Percentiles rank a stretch among this genome's conserved stretches.
Evolutionary conservation across 371 early-diverging fungal genomes (phyloP).

Genomic region (Apophysomyces trapeziformis): DNA sequence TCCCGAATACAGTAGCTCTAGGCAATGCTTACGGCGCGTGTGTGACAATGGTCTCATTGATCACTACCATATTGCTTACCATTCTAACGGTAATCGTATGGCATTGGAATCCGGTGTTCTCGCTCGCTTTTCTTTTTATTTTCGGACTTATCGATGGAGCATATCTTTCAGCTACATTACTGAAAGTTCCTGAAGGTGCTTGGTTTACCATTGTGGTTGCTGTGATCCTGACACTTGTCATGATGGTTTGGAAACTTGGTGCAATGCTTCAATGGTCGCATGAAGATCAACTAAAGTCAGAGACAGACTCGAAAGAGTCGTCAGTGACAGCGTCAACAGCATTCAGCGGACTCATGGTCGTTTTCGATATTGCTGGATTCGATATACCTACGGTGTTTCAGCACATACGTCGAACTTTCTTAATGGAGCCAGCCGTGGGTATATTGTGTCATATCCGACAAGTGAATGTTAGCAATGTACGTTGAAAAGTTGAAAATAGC

Average conservation of each 20-base stretch:
- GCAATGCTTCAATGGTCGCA: slow-evolving; percentile 23
- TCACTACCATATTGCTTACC: slow-evolving; percentile 37
- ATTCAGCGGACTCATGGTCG: slow-evolving; percentile 26
- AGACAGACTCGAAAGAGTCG: not conserved
- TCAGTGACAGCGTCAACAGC: not conserved
- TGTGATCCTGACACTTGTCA: slow-evolving; percentile 20
- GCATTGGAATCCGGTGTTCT: slow-evolving; percentile 27
- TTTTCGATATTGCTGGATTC: slow-evolving; percentile 33
- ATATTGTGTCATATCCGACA: slow-evolving; percentile 39
- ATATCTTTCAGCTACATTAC: slow-evolving; percentile 34
- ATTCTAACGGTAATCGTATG: slow-evolving; percentile 34
- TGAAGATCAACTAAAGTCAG: slow-evolving; percentile 16
- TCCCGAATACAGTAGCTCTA: slow-evolving; percentile 38
- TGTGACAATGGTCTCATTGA: slow-evolving; percentile 27
- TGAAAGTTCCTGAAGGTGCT: slow-evolving; percentile 37
- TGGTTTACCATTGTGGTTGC: slow-evolving; percentile 39
- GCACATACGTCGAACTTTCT: slow-evolving; percentile 28
- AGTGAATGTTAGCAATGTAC: slow-evolving; percentile 27
- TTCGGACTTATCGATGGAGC: slow-evolving; percentile 38
- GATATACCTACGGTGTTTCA: slow-evolving; percentile 32
- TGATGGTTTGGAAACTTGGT: slow-evolving; percentile 40
- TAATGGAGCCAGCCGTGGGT: slow-evolving; percentile 30
- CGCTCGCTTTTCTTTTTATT: slow-evolving; percentile 28
- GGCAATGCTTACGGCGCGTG: slow-evolving; percentile 42
- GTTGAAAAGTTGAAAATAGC: not conserved